phyloP scores from a whole-genome alignment of 768 basidiomycete species.

The Amanita thiersii region DNA sequence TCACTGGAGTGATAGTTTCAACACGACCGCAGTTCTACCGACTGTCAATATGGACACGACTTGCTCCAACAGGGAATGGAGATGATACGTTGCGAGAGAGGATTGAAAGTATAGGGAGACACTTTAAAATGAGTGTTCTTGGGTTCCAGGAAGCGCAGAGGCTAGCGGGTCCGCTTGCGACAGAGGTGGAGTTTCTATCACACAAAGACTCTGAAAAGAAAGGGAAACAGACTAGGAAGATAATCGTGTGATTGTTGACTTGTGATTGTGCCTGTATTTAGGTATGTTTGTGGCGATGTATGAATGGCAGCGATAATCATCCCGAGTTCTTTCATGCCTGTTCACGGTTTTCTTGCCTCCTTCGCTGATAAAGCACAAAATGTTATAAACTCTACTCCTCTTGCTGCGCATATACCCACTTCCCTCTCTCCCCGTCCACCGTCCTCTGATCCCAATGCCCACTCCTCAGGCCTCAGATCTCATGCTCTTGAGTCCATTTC shows the following conservation, averaged over 20 bases:
- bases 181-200: slow-evolving; percentile 90
- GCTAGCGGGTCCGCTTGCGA: slow-evolving; percentile 79
- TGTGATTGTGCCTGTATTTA: slow-evolving; percentile 17
- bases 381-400: slow-evolving; percentile 54
- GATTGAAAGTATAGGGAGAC: slow-evolving; percentile 75
- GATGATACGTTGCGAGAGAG: slow-evolving; percentile 61
- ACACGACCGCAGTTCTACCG: slow-evolving; percentile 94
- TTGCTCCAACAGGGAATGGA: slow-evolving; percentile 52
- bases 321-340: slow-evolving; percentile 34
- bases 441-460: too few relatives aligned
- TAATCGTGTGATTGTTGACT: slow-evolving; percentile 41
- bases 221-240: slow-evolving; percentile 77
- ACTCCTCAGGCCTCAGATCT: slow-evolving; percentile 37
- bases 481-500: slow-evolving; percentile 56
- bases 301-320: slow-evolving; percentile 13
- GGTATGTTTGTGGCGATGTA: slow-evolving; percentile 20
- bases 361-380: slow-evolving; percentile 73
- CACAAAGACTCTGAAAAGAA: slow-evolving; percentile 97
- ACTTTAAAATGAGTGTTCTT: slow-evolving; percentile 89
- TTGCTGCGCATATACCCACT: slow-evolving; percentile 46
- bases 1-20: slow-evolving; percentile 93
- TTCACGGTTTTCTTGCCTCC: slow-evolving; percentile 54
- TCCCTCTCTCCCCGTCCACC: slow-evolving; percentile 18
- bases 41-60: slow-evolving; percentile 94
- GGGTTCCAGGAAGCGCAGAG: slow-evolving; percentile 71